Evolutionary conservation across 2,329 filamentous ascomycete genomes (phyloP).

Genomic region (Pseudonectria buxi): DNA sequence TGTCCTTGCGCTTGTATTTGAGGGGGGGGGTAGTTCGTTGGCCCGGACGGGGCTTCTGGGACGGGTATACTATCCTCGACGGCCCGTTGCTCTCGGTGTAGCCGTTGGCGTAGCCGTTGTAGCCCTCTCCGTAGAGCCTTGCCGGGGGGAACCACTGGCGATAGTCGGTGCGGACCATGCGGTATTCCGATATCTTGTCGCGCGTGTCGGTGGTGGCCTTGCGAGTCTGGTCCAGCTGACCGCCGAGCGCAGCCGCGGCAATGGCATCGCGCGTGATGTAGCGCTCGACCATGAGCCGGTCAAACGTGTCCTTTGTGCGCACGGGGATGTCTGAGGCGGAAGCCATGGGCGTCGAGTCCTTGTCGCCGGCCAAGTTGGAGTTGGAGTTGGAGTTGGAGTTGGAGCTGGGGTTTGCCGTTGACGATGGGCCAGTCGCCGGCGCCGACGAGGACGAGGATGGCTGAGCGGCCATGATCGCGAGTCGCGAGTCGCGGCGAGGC

Average conservation of each 20-base stretch:
- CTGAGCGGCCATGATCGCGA: constrained; percentile 38
- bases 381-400: too few species aligned
- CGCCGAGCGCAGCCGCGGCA: constrained; percentile 45
- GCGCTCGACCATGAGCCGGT: constrained; percentile 46
- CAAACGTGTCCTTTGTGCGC: constrained; percentile 51
- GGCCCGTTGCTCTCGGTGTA: constrained; percentile 65
- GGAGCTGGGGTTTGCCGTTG: too few species aligned
- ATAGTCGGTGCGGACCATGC: constrained; percentile 49
- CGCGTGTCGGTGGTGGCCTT: constrained; percentile 56
- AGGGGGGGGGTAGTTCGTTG: constrained; percentile 67
- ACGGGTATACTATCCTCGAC: constrained; percentile 71
- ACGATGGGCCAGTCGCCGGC: constrained; percentile 26
- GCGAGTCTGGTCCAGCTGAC: constrained; percentile 46
- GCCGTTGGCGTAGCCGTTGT: constrained; percentile 83
- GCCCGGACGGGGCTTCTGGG: constrained; percentile 67
- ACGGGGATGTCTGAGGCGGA: constrained; percentile 28
- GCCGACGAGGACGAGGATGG: constrained; percentile 30
- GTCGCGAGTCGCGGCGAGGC: constrained; percentile 24
- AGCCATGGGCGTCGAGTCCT: constrained; percentile 18
- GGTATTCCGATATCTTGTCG: constrained; percentile 64
- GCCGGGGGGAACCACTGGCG: constrained; percentile 49
- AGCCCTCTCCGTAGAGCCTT: constrained; percentile 65
- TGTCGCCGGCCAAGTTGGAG: constrained; percentile 25
- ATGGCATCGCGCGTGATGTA: constrained; percentile 49
- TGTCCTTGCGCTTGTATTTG: constrained; percentile 70